These are phyloP conservation scores for rapeseed (Brassica napus) DNA, from an alignment of 345 rosid species.

Conservation along the genomic window Da-Ae NC_063448.1:54202501-54203000, in stretches of 20 bases:
- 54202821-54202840: slow-evolving; percentile 7
- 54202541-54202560: slow-evolving; percentile 26
- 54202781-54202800: neutral
- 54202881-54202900: neutral
- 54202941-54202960: neutral
- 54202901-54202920: slow-evolving; percentile 16
- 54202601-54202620: neutral
- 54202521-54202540: slow-evolving; percentile 32
- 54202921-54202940: slow-evolving; percentile 18
- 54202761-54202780: neutral
- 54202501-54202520: slow-evolving; percentile 26
- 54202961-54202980: slow-evolving; percentile 32
- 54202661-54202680: neutral
- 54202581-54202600: neutral
- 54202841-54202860: neutral
- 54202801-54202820: neutral
- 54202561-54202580: slow-evolving; percentile 20
- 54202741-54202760: neutral
- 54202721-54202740: neutral
- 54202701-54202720: neutral
- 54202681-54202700: neutral
- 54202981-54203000: slow-evolving; percentile 22
- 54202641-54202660: neutral
- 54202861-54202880: neutral
- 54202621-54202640: neutral